Conservation (phyloP, 441 rosid species). For the Sinapis alba region DNA sequence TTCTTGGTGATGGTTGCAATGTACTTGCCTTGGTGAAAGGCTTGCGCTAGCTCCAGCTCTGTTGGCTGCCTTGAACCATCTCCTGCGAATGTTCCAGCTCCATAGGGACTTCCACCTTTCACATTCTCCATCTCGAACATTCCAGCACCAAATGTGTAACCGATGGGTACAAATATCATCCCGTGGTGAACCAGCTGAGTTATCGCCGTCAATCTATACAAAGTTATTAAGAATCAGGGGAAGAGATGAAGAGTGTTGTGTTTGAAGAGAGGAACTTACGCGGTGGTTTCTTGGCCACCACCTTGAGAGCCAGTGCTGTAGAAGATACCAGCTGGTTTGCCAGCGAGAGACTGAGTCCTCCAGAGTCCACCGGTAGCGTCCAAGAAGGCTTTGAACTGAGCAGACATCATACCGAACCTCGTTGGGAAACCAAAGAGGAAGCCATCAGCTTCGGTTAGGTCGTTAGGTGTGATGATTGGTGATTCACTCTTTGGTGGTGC, state of each 20-base stretch:
- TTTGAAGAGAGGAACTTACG: slow-evolving; percentile 54
- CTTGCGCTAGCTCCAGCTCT: slow-evolving; percentile 77
- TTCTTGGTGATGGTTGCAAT: slow-evolving; percentile 79
- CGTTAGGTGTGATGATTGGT: slow-evolving; percentile 67
- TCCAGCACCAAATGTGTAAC: slow-evolving; percentile 97
- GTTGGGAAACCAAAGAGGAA: slow-evolving; percentile 95
- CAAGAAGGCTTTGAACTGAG: slow-evolving; percentile 92
- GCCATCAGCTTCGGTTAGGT: slow-evolving; percentile 87
- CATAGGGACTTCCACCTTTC: slow-evolving; percentile 96
- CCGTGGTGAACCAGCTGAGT: slow-evolving; percentile 98
- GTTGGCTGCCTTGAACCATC: slow-evolving; percentile 87
- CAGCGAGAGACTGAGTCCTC: slow-evolving; percentile 90
- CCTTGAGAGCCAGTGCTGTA: slow-evolving; percentile 98
- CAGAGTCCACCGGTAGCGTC: slow-evolving; percentile 93
- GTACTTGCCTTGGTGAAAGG: slow-evolving; percentile 97
- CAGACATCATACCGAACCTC: slow-evolving; percentile 95
- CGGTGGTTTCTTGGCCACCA: slow-evolving; percentile 97
- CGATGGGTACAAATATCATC: slow-evolving; percentile 91
- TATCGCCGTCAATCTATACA: slow-evolving; percentile 67
- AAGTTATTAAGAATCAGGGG: not conserved
- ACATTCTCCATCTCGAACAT: slow-evolving; percentile 95
- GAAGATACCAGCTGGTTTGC: slow-evolving; percentile 97
- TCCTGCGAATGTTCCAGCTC: slow-evolving; percentile 91
- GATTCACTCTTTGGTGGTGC: slow-evolving; percentile 91
- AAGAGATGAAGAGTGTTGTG: not conserved